Evolutionary conservation across 371 early-diverging fungal genomes (phyloP).

Genomic region (Mycotypha africana): DNA sequence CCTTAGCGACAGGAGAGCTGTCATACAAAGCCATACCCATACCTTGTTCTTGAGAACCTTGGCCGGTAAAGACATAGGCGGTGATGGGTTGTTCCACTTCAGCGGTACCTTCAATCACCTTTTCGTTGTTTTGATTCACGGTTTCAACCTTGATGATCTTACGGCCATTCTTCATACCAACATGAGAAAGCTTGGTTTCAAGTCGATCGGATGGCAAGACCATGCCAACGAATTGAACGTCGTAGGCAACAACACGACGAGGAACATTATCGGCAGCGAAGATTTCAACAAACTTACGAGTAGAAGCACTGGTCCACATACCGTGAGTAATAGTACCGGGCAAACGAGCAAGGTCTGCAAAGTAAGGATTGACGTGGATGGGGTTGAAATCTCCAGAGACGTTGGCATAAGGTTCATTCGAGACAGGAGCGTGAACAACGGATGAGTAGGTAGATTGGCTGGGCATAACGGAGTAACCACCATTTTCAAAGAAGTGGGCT

Average conservation of each 20-base stretch:
- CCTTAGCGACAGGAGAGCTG: conserved; percentile 77
- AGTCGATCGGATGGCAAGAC: conserved; percentile 85
- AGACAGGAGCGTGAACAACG: conserved; percentile 71
- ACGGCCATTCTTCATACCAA: conserved; percentile 95
- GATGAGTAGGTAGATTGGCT: conserved; percentile 79
- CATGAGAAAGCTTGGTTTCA: conserved; percentile 86
- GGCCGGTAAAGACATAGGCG: conserved; percentile 94
- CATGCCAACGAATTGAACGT: conserved; percentile 80
- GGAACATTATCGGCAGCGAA: conserved; percentile 95
- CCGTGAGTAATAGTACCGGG: conserved; percentile 97
- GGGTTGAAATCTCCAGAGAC: conserved; percentile 94
- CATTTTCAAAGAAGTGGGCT: conserved; percentile 76
- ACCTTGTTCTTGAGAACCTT: conserved; percentile 93
- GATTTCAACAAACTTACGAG: conserved; percentile 92
- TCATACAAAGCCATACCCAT: conserved; percentile 97
- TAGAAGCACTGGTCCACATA: conserved; percentile 96
- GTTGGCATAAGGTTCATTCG: conserved; percentile 85
- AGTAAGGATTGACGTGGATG: conserved; percentile 95
- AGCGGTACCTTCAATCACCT: conserved; percentile 88
- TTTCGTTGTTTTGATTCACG: conserved; percentile 79
- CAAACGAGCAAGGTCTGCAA: conserved; percentile 87
- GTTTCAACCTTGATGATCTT: conserved; percentile 94
- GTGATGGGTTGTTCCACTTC: conserved; percentile 92
- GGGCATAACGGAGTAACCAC: conserved; percentile 93
- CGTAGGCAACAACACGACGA: conserved; percentile 77